Evolutionary conservation across 306 rosid species (phyloP), one percentile per base, ranked within the genome.

Genomic region (Acacia melanoxylon): DNA sequence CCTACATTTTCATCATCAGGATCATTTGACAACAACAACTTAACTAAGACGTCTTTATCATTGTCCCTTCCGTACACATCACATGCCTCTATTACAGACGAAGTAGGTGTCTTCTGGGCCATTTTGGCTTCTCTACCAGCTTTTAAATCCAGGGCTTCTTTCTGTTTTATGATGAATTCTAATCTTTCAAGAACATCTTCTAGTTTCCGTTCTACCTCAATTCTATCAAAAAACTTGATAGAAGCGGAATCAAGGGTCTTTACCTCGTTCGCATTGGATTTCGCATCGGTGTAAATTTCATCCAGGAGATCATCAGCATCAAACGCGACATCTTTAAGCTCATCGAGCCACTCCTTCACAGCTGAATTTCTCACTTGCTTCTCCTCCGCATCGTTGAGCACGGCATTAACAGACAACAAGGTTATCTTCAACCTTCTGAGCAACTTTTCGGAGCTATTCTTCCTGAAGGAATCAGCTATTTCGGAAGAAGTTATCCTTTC

Each of bases 311-410:
- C 88, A 46, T 86, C 86, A 79, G 77, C 82, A 61, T 80, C 88
- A 70, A 68, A 86, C 0, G 86, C 82, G 20, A 62, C 81, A 51
- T 82, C 88, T 67, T 79, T 79, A 27, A 86, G 88, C 61, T 86
- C 90, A 15, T 74, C 73, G 59, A 89, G 85, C 92, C 92, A 89
- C 52, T 87, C 83, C 54, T 85, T 85, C 72, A 89, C 90, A 2
- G 78, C 48, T n/a, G 72, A 40, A 45, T 76, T 78, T 20, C 61
- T 81, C 77, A 85, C 63, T 72, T 89, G 89, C 66, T 85, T 89
- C 63, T 75, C 85, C 73, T 89, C 90, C 0, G 92, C 92, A 45
- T 87, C 90, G 62, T 72, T 58, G 35, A 86, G 80, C 61, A 85
- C 87, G 8, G 51, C 76, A 72, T 89, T 78, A 11, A 84, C 80